Base-by-base conservation (phyloP, 108 stramenopile species). In the Nannochloropsis salina region DNA sequence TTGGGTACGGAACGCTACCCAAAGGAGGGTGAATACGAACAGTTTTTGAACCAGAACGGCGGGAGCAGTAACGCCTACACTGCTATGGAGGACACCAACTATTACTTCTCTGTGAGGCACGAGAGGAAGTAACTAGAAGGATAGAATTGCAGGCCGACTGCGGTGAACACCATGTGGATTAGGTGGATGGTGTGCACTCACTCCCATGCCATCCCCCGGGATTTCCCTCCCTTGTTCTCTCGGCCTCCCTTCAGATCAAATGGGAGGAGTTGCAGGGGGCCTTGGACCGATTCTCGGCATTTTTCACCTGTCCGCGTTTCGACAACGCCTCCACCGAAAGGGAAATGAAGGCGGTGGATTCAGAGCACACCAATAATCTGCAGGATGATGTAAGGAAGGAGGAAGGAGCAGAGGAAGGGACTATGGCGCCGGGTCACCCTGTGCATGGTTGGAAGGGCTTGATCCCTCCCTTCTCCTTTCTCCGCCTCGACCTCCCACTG, bases 311-410 rank as follows among this genome's bases (percentile, higher is more conserved):
- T 8, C 96, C 98, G 1, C 92, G 96, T 41, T 97, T 98, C 87
- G 92, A 95, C 4, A 90, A 93, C 84, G 86, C 90, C 21, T 92
- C 95, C 41, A 94, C 95, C 10, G 92, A 91, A n/a, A 85, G 95
- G 51, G 96, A 97, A 92, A 83, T 98, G 45, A 95, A 97, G 84
- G 96, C 98, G 40, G 96, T 98, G 45, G 95, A 97, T 45, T 94
- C 93, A 45, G 98, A 98, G 89, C 93, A 98, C 91, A 91, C 94
- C 22, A 98, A 97, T 85, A 97, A 98, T 86, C 86, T 96, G 61
- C 95, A 97, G 91, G 91, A 89, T 18, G 97, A 97, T 86, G 86
- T 80, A 42, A 8, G 44, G 1, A 41, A 45, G 45, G 44, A 12
- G 41, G 80, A 2, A 42, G 80, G 84, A 41, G 21, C 20, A 10